Evolutionary conservation across 257 asterid genomes (phyloP), one percentile per base, ranked within the genome.

Genomic region (Osmanthus fragrans): DNA sequence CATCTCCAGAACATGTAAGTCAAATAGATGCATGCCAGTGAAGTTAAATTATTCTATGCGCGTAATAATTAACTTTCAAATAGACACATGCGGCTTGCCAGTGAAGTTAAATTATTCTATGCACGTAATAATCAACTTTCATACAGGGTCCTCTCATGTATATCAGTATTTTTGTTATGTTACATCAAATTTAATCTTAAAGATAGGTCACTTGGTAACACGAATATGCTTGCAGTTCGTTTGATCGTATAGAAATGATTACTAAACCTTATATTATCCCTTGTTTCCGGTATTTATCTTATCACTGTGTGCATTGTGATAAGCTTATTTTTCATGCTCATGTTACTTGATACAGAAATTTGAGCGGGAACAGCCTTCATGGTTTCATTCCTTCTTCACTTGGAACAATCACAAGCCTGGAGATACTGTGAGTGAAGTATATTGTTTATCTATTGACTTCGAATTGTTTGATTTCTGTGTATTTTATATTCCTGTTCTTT

Each of bases 1-100:
- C 94, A 96, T 86, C 98, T 96, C 70, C 99, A 92, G 80, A 94
- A 88, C 98, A 88, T 96, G 99, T 93, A 89, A 91, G 96, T 89
- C 80, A 65, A 80, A 18, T 49, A 45, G 47, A 51, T 30, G 42
- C 76, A 34, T 75, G n/a, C 73, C 60, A 29, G 69, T 74, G 70
- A 77, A 79, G 32, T 49, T 73, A 29, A 66, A 73, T 70, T 16
- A 42, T 39, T 42, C 37, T 32, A 49, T 32, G 80, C 79, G 56
- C 67, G 51, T 21, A 10, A 70, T 32, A 15, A 60, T 36, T 56
- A 30, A 29, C 47, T 70, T 71, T 42, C 18, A 21, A 80, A n/a
- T 47, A 51, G 45, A 51, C 34, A 37, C 76, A 34, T 1, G 27
- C 27, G 27, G 37, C 76, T 30, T 75, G n/a, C 73, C 60, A 36